Conservation (phyloP, 2,329 filamentous ascomycete genomes). For the Periconia sp. region DNA sequence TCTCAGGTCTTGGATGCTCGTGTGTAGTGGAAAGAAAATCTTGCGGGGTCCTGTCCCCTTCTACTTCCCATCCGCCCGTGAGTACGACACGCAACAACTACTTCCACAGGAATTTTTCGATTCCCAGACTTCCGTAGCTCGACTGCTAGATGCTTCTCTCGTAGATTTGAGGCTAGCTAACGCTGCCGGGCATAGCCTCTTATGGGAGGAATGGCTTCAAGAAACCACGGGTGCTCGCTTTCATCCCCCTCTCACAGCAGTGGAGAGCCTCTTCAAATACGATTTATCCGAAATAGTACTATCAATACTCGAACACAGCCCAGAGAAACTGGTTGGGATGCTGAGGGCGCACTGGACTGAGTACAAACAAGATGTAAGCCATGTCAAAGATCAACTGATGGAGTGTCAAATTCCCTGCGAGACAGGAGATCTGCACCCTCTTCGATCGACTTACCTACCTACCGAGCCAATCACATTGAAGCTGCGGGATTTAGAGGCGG, state of each 20-base stretch:
- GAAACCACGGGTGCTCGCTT: slow-evolving; percentile 13
- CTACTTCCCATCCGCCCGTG: slow-evolving; percentile 17
- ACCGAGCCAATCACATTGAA: slow-evolving; percentile 6
- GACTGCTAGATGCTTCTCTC: slow-evolving; percentile 1
- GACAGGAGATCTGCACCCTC: neutral
- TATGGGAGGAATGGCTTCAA: slow-evolving; percentile 18
- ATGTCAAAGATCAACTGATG: slow-evolving; percentile 1
- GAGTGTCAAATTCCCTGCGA: slow-evolving; percentile 11
- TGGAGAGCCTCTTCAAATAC: neutral
- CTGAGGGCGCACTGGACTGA: slow-evolving; percentile 21
- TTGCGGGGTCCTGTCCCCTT: neutral
- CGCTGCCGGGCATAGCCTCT: slow-evolving; percentile 1
- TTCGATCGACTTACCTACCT: slow-evolving; percentile 16
- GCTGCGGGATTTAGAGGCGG: neutral
- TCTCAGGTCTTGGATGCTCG: slow-evolving; percentile 8
- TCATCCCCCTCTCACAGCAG: slow-evolving; percentile 11
- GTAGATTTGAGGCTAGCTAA: neutral
- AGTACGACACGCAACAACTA: slow-evolving; percentile 22
- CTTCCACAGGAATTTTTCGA: slow-evolving; percentile 1
- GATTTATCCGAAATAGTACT: slow-evolving; percentile 13
- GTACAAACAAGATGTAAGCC: slow-evolving; percentile 10
- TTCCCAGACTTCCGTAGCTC: neutral
- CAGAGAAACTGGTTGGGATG: slow-evolving; percentile 15
- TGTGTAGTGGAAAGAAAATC: too few relatives aligned
- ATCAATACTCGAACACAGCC: slow-evolving; percentile 5